Evolutionary conservation across 2,329 filamentous ascomycete genomes (phyloP).

Genomic region (Phoma herbarum): DNA sequence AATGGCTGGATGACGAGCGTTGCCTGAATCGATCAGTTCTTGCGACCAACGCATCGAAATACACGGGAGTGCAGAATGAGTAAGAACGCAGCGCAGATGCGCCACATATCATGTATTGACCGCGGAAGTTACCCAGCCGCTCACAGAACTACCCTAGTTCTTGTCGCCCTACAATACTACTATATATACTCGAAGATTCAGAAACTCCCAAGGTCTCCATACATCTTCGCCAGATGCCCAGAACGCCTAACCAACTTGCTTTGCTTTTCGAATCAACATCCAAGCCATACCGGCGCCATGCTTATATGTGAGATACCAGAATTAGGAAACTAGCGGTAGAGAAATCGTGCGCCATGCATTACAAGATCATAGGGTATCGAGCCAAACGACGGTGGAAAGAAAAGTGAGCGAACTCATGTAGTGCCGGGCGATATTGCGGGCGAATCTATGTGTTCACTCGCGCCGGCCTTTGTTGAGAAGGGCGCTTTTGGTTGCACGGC

Average conservation of each 20-base stretch:
- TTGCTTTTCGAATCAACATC: slow-evolving; percentile 1
- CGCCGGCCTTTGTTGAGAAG: slow-evolving; percentile 7
- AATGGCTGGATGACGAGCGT: not conserved
- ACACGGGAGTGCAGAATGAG: not conserved
- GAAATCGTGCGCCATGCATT: slow-evolving; percentile 18
- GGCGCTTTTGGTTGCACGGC: slow-evolving; percentile 1
- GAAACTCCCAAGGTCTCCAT: not conserved
- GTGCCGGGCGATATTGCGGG: slow-evolving; percentile 21
- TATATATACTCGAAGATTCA: slow-evolving; percentile 11
- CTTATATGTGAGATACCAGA: slow-evolving; percentile 8
- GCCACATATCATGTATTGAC: slow-evolving; percentile 5
- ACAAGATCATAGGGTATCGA: slow-evolving; percentile 24
- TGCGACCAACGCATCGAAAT: not conserved
- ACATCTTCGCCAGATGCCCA: not conserved
- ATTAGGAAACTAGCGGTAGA: slow-evolving; percentile 9
- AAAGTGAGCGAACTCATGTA: slow-evolving; percentile 8
- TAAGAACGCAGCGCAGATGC: not conserved
- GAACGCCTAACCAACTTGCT: slow-evolving; percentile 6
- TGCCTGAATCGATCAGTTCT: not conserved
- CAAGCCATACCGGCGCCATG: slow-evolving; percentile 17
- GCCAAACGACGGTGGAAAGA: slow-evolving; percentile 7
- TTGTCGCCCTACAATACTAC: not conserved
- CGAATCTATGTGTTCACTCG: slow-evolving; percentile 14
- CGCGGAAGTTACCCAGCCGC: not conserved
- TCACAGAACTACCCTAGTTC: not conserved